These are phyloP conservation scores for Glycine tomentella DNA, from an alignment of 306 rosid genomes.

Conservation along the genomic window DNA sequence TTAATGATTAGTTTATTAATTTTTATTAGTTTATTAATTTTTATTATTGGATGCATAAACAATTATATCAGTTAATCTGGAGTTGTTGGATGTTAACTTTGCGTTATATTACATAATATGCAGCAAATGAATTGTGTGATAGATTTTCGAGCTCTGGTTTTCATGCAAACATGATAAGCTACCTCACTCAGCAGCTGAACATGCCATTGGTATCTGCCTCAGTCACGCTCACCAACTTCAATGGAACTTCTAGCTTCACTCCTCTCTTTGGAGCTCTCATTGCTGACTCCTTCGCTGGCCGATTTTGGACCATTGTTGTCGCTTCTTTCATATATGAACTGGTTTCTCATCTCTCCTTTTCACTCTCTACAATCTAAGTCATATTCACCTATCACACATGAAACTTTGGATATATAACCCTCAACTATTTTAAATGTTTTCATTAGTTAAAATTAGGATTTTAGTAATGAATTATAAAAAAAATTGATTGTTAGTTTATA, in stretches of 20 bases:
- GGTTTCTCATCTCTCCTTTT: constrained; percentile 51
- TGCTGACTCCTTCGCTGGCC: constrained; percentile 79
- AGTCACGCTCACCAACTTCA: constrained; percentile 67
- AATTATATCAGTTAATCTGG: neutral
- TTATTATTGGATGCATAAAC: neutral
- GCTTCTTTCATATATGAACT: constrained; percentile 70
- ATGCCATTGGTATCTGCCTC: constrained; percentile 81
- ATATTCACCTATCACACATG: neutral
- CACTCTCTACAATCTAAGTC: neutral
- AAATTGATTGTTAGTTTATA: too few species aligned
- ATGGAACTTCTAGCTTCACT: constrained; percentile 68
- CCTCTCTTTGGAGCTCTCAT: constrained; percentile 77
- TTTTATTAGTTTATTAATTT: too few species aligned
- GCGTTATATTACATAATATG: neutral
- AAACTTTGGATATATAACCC: neutral
- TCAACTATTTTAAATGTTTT: neutral
- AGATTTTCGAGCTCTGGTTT: constrained; percentile 73
- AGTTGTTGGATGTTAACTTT: neutral
- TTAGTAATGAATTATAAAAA: too few species aligned
- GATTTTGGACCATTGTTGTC: constrained; percentile 71
- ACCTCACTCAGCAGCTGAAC: constrained; percentile 67
- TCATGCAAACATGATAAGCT: constrained; percentile 75
- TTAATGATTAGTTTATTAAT: too few species aligned
- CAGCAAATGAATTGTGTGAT: constrained; percentile 89
- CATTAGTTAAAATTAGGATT: neutral